Evolutionary conservation across 2,329 filamentous ascomycete genomes (phyloP).

Genomic region (Beauveria caledonica): DNA sequence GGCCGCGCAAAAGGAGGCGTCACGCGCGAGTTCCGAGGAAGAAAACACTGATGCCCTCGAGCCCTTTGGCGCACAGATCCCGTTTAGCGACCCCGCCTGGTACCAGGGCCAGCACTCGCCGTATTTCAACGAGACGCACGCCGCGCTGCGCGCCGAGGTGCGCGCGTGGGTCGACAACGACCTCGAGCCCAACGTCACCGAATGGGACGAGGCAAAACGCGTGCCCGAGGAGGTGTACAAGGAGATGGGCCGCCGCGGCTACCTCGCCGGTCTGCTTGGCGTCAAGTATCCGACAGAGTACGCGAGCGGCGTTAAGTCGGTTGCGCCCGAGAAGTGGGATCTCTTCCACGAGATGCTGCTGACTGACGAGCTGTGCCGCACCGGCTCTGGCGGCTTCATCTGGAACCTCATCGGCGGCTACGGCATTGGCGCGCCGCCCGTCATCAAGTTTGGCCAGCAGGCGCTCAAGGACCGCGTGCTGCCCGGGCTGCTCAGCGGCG

Average conservation of each 20-base stretch:
- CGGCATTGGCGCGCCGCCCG: slow-evolving; percentile 84
- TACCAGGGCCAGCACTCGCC: slow-evolving; percentile 94
- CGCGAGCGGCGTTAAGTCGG: slow-evolving; percentile 62
- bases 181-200: slow-evolving; percentile 83
- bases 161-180: slow-evolving; percentile 85
- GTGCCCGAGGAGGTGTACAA: slow-evolving; percentile 89
- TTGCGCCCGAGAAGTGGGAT: slow-evolving; percentile 87
- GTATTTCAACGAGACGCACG: slow-evolving; percentile 93
- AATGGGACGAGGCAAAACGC: slow-evolving; percentile 94
- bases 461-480: slow-evolving; percentile 77
- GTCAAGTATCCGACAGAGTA: slow-evolving; percentile 73
- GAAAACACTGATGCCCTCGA: slow-evolving; percentile 68
- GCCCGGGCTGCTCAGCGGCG: slow-evolving; percentile 78
- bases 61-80: slow-evolving; percentile 76
- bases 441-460: slow-evolving; percentile 88
- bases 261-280: slow-evolving; percentile 85
- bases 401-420: slow-evolving; percentile 98
- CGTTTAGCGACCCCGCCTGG: slow-evolving; percentile 89
- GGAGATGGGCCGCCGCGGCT: slow-evolving; percentile 87
- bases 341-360: slow-evolving; percentile 95
- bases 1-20: slow-evolving; percentile 35
- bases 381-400: slow-evolving; percentile 84
- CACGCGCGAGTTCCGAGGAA: slow-evolving; percentile 21
- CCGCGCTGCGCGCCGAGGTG: slow-evolving; percentile 80
- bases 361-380: slow-evolving; percentile 87